Evolutionary conservation across 2,329 filamentous ascomycete genomes (phyloP).

Genomic region (Trichothecium sympodiale): DNA sequence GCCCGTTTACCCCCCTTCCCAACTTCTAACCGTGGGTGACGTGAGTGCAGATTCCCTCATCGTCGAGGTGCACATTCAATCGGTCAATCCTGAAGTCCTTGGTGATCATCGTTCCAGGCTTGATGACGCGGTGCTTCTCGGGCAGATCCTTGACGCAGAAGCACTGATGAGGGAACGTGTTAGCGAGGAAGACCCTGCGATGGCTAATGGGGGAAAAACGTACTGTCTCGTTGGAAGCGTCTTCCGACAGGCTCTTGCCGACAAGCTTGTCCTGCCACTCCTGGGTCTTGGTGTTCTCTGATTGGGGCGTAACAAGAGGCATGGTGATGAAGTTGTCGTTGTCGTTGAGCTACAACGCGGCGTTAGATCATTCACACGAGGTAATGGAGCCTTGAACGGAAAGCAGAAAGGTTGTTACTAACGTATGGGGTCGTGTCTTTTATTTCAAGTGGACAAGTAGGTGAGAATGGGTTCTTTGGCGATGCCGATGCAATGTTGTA

Average conservation of each 20-base stretch:
- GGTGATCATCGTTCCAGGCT: slow-evolving; percentile 46
- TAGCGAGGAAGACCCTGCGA: background rate
- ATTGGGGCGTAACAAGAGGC: slow-evolving; percentile 54
- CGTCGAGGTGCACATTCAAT: slow-evolving; percentile 48
- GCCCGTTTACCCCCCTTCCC: background rate
- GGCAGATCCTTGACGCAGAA: slow-evolving; percentile 53
- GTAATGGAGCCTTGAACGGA: slow-evolving; percentile 2
- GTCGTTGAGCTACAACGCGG: background rate
- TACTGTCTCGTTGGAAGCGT: slow-evolving; percentile 40
- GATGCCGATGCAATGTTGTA: background rate
- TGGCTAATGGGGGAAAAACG: slow-evolving; percentile 8
- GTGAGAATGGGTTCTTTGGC: no score
- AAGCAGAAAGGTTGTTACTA: no score
- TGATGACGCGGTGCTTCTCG: slow-evolving; percentile 41
- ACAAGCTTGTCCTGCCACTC: slow-evolving; percentile 52
- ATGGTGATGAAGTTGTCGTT: slow-evolving; percentile 26
- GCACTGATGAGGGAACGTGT: slow-evolving; percentile 25
- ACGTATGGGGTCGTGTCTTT: no score
- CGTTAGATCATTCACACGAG: no score
- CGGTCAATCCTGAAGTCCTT: slow-evolving; percentile 43
- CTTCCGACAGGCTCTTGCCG: slow-evolving; percentile 49
- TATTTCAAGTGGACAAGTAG: no score
- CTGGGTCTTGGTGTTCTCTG: slow-evolving; percentile 40
- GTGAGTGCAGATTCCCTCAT: slow-evolving; percentile 49
- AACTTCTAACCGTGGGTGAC: slow-evolving; percentile 39